phyloP scores from a whole-genome alignment of 352 stramenopile species.

The Globisporangium nagaii region DNA sequence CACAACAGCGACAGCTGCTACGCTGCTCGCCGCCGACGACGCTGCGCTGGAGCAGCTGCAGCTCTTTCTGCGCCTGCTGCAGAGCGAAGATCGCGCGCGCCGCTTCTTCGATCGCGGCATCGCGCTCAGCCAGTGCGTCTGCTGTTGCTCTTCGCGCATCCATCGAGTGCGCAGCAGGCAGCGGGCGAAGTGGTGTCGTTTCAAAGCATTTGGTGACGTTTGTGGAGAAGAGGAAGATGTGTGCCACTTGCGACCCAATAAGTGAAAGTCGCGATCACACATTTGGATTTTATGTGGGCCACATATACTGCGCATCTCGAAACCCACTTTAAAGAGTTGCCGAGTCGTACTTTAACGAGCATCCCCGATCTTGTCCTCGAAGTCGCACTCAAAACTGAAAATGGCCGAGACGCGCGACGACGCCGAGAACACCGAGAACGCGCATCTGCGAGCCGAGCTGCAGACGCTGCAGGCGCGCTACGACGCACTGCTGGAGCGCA shows the following conservation, averaged over 20 bases:
- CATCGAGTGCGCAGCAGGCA: too few species aligned
- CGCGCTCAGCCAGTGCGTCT: constrained; percentile 18
- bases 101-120: constrained; percentile 28
- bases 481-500: constrained; percentile 27
- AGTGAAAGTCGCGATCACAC: too few species aligned
- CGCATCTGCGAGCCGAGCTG: constrained; percentile 35
- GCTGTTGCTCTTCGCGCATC: neutral
- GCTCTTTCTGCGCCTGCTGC: neutral
- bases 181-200: too few species aligned
- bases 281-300: too few species aligned
- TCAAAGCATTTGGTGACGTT: too few species aligned
- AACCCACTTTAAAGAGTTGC: too few species aligned
- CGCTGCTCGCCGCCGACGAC: neutral
- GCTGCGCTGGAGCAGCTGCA: neutral
- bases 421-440: too few species aligned
- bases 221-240: too few species aligned
- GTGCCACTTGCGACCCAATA: too few species aligned
- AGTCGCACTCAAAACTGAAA: too few species aligned
- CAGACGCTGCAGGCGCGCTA: constrained; percentile 44
- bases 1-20: neutral
- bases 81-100: constrained; percentile 15
- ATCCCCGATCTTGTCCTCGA: constrained; percentile 9
- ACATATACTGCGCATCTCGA: too few species aligned
- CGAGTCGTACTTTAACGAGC: too few species aligned
- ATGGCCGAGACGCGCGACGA: constrained; percentile 19